Percentiles rank a stretch among this genome's conserved stretches.
Conservation (phyloP, 2,329 filamentous ascomycete species). For the Ophiostoma piceae region DNA sequence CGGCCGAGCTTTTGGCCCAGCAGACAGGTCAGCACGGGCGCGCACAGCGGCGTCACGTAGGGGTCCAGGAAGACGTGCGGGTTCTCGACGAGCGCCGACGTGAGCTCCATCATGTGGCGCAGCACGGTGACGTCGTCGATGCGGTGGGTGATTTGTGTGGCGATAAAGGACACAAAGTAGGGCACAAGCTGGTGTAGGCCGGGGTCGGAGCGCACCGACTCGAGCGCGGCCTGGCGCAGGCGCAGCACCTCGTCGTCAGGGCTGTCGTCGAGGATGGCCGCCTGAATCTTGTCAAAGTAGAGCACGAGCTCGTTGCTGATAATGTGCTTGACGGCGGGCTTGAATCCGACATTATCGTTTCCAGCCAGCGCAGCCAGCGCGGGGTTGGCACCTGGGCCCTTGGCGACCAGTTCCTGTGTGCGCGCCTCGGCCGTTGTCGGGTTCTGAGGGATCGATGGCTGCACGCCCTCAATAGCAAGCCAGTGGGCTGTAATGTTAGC, state of each 20-base stretch:
- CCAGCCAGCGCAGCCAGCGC: slow-evolving; percentile 65
- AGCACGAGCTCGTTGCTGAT: slow-evolving; percentile 92
- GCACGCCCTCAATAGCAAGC: slow-evolving; percentile 95
- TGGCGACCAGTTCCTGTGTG: slow-evolving; percentile 79
- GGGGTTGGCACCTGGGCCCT: slow-evolving; percentile 82
- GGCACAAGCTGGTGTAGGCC: slow-evolving; percentile 92
- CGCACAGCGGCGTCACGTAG: slow-evolving; percentile 63
- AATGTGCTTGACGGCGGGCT: slow-evolving; percentile 90
- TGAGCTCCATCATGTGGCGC: slow-evolving; percentile 86
- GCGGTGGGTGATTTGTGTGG: slow-evolving; percentile 91
- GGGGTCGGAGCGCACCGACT: slow-evolving; percentile 80
- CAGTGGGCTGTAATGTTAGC: slow-evolving; percentile 70
- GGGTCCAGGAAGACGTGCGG: slow-evolving; percentile 67
- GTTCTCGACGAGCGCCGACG: slow-evolving; percentile 78
- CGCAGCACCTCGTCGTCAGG: slow-evolving; percentile 69
- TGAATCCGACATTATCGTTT: slow-evolving; percentile 75
- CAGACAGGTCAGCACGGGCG: slow-evolving; percentile 85
- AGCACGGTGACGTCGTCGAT: slow-evolving; percentile 86
- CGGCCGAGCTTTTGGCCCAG: slow-evolving; percentile 75
- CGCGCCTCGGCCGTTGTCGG: slow-evolving; percentile 80
- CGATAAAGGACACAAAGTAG: slow-evolving; percentile 93
- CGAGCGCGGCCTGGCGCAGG: slow-evolving; percentile 76
- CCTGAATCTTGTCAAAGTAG: slow-evolving; percentile 93
- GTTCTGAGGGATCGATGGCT: slow-evolving; percentile 94
- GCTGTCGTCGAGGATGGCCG: slow-evolving; percentile 79